phyloP scores from a whole-genome alignment of 2,329 filamentous ascomycete species.

The Ophiocordyceps camponoti-saundersi region DNA sequence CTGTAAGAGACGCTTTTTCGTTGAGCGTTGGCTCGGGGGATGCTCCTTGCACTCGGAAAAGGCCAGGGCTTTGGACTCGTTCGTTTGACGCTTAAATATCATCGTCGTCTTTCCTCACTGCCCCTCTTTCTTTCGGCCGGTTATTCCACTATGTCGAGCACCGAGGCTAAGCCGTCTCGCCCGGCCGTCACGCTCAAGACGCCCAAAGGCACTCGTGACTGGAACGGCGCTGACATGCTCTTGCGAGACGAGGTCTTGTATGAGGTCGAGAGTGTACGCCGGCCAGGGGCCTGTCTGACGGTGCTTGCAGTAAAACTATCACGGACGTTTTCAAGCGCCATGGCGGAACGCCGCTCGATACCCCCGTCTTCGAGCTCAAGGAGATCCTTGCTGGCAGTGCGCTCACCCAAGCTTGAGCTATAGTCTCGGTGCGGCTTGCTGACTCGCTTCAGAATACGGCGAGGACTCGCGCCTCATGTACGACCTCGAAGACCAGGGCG shows the following conservation, averaged over 20 bases:
- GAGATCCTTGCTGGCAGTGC: slow-evolving; percentile 63
- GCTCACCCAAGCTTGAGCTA: not conserved
- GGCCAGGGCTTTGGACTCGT: not conserved
- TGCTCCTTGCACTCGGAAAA: slow-evolving; percentile 5
- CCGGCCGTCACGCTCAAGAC: slow-evolving; percentile 46
- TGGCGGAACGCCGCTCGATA: slow-evolving; percentile 65
- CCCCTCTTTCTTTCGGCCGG: not conserved
- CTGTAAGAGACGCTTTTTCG: not conserved
- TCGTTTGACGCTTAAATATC: not conserved
- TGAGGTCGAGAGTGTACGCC: not conserved
- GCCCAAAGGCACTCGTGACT: slow-evolving; percentile 84
- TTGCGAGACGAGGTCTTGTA: slow-evolving; percentile 64
- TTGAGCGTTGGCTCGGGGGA: slow-evolving; percentile 2
- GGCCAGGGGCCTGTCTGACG: not conserved
- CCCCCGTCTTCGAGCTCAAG: slow-evolving; percentile 69
- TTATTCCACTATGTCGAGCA: slow-evolving; percentile 12
- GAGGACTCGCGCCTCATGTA: slow-evolving; percentile 89
- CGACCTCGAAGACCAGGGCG: slow-evolving; percentile 72
- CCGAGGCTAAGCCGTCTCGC: slow-evolving; percentile 31
- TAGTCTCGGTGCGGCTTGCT: not conserved
- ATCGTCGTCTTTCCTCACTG: not conserved
- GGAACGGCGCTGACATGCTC: slow-evolving; percentile 62
- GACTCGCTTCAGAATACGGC: slow-evolving; percentile 44
- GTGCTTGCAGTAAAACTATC: slow-evolving; percentile 34
- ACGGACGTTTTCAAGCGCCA: slow-evolving; percentile 69